phyloP scores from a whole-genome alignment of 2,329 filamentous ascomycete species.

The Geosmithia putterillii region DNA sequence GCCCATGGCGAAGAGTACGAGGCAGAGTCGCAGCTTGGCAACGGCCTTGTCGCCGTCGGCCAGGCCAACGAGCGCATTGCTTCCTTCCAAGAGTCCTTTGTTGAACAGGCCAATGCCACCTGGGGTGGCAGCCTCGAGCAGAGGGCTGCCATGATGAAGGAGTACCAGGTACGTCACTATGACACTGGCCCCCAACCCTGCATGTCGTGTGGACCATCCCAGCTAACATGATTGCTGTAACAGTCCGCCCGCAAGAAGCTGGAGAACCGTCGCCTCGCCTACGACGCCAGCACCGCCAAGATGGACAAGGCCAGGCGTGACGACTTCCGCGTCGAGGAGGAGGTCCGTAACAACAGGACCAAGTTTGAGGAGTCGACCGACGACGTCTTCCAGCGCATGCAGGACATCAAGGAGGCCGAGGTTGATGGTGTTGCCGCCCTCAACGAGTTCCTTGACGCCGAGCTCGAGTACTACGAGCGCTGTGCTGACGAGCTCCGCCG shows the following conservation, averaged over 20 bases:
- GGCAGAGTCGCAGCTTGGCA: conserved; percentile 79
- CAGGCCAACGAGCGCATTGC: conserved; percentile 81
- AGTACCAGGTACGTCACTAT: conserved; percentile 64
- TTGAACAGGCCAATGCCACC: conserved; percentile 61
- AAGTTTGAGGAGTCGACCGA: conserved; percentile 96
- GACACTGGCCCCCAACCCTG: neutral
- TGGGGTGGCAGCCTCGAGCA: conserved; percentile 91
- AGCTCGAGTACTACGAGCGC: conserved; percentile 83
- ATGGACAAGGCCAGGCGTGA: conserved; percentile 90
- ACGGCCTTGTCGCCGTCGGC: conserved; percentile 67
- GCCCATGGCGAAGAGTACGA: conserved; percentile 88
- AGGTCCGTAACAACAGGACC: conserved; percentile 78
- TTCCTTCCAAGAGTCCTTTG: conserved; percentile 73
- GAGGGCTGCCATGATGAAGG: conserved; percentile 89
- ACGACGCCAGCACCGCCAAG: conserved; percentile 80
- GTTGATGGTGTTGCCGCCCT: conserved; percentile 71
- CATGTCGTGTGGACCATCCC: neutral
- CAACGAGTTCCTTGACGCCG: conserved; percentile 70
- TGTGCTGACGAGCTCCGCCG: conserved; percentile 70
- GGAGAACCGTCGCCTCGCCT: conserved; percentile 76
- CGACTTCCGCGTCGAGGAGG: conserved; percentile 86
- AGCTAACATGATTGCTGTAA: neutral
- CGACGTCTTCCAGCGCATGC: conserved; percentile 84
- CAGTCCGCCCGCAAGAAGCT: conserved; percentile 80
- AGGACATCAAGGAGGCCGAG: conserved; percentile 91